Evolutionary conservation across 805 yeast species (phyloP), one percentile per base, ranked within the genome.

Genomic region (Dipodascopsis uninucleata): DNA sequence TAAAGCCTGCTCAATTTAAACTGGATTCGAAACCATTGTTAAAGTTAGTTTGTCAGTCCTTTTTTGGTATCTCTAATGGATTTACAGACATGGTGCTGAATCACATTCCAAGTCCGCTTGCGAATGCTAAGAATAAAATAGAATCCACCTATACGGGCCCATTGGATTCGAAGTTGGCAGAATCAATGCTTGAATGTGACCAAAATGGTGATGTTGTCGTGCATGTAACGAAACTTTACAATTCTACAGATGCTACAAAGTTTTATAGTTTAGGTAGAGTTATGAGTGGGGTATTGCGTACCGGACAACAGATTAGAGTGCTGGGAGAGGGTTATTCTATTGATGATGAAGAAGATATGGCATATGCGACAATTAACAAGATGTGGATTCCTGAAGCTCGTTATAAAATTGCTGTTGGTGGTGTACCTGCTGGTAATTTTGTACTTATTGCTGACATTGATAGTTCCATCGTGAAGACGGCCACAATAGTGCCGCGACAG

Each of bases 361-460:
- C 69, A 31, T 41, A 61, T 1, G 58, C 66, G 6, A 58, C 57
- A 4, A 63, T 70, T 25, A 52, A 57, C 2, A 61, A 60, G 2
- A 41, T 72, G 16, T 69, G 59, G 56, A 51, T 88, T 0, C 72
- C 85, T 34, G 80, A 86, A 36, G 89, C 89, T 0, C 71, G 95
- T 52, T 88, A 85, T 60, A 74, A 72, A 24, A 63, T 81, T 2
- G 72, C 77, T 0, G 71, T 83, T 0, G 63, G 69, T 1, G 70
- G 70, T 14, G 78, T 81, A 0, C 67, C 73, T 3, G 75, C 77
- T 1, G 96, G 96, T 0, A 73, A 76, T n/a, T 65, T 85, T 33
- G 89, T 79, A 0, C 58, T 88, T 3, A 63, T 88, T 0, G 71
- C 76, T 4, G 94, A 94, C 1, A 63, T 85, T 21, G 81, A 78